Evolutionary conservation across 306 rosid genomes (phyloP), one percentile per base, ranked within the genome.

Genomic region (Citrullus colocynthis): DNA sequence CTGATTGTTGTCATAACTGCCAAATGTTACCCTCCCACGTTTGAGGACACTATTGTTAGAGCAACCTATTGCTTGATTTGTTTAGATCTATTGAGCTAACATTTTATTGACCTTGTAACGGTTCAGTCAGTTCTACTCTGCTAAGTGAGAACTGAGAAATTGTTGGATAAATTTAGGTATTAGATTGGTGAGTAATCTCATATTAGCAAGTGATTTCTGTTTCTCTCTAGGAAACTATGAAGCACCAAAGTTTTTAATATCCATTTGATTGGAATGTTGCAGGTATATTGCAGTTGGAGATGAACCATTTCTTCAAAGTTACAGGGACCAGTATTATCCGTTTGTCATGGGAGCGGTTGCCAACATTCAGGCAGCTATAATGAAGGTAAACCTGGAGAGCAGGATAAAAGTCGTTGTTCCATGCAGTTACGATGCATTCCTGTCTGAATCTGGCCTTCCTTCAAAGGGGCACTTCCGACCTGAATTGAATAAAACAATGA

Each of bases 211-310:
- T 42, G 55, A 21, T 69, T 69, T 21, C 36, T n/a, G 13, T 66
- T 8, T 66, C 7, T 64, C 51, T 66, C 72, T 54, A 13, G 7
- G 48, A 9, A 74, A 72, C 65, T 73, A 34, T 10, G 2, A 58
- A 57, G 80, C 49, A 8, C 17, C 52, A 65, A 52, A 44, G 75
- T 57, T n/a, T 49, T 81, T 75, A 84, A 42, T 84, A 37, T 32
- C 18, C 63, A 34, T 71, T 39, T 24, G 58, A 39, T 71, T 39
- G 45, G 58, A 75, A 32, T 63, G 63, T 75, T 84, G 78, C 91
- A 94, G 98, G 84, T 89, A 92, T 75, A 87, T 94, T 84, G 95
- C 98, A 57, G 92, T 94, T 49, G 98, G 98, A 76, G 95, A 92
- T 52, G 96, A 94, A 57, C 92, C 97, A 14, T 92, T 89, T 87